Base-by-base conservation (phyloP, 306 rosid species). In the Quercus berberidifolia region DNA sequence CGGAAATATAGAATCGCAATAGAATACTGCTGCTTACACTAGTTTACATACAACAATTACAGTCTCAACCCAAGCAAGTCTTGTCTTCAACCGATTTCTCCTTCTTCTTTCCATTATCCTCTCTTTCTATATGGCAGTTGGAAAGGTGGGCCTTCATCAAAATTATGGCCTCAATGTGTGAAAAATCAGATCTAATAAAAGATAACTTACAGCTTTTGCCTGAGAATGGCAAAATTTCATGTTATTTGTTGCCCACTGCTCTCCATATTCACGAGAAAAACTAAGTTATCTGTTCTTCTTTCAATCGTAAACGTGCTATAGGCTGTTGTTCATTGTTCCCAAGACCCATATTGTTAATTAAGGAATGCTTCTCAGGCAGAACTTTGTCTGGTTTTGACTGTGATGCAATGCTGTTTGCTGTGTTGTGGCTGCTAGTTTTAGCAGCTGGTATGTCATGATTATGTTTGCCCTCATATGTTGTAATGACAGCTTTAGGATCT, bases 391-490 rank as follows among this genome's bases (percentile, higher is more conserved):
- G 71, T 85, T 78, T 89, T 11, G 69, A 43, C 55, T 77, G 92
- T 4, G 90, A 69, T 31, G 88, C 80, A 26, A 71, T 83, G 46
- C 74, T 86, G 83, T 76, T 87, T 57, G 88, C 90, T 19, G 86
- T 30, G 15, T 91, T 79, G 87, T 89, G 98, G 87, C 93, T 90
- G 83, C 85, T 82, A 49, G 74, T 84, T 87, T 80, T 94, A 57
- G 96, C 90, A 14, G 91, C 92, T 6, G 98, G 98, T n/a, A 94
- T 92, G 19, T 94, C 91, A 75, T 94, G 98, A 55, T 87, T 94
- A 74, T 94, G 98, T 79, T 90, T 94, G 8, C 98, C 97, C 83
- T 94, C 98, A 3, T 94, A 94, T 23, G 98, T 90, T 71, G 98
- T 92, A 80, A 94, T 92, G 65, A 94, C 97, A 31, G 96, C 98